Conservation (phyloP, 2,329 filamentous ascomycete genomes). For the Diatrype stigma region DNA sequence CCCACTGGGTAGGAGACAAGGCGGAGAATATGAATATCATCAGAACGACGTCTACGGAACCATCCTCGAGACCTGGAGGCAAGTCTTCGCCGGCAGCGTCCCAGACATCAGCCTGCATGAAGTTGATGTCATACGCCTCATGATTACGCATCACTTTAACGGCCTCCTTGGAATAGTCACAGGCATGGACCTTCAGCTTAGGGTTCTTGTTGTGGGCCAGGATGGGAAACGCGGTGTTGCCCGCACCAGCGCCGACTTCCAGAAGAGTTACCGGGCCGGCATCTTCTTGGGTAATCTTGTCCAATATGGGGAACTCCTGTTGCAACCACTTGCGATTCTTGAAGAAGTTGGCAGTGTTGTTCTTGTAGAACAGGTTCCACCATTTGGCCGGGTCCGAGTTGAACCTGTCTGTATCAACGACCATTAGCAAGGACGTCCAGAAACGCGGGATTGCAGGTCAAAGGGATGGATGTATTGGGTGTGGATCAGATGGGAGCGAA, state of each 20-base stretch:
- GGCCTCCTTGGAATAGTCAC: conserved; percentile 93
- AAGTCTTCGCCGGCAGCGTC: conserved; percentile 72
- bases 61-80: conserved; percentile 71
- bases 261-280: conserved; percentile 69
- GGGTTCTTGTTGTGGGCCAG: conserved; percentile 79
- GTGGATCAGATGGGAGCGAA: conserved; percentile 70
- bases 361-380: conserved; percentile 99
- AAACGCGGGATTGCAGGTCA: conserved; percentile 3
- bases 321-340: conserved; percentile 97
- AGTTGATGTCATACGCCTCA: conserved; percentile 65
- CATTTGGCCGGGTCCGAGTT: conserved; percentile 88
- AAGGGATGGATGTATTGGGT: conserved; percentile 6
- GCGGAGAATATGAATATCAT: conserved; percentile 98
- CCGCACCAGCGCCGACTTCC: conserved; percentile 91
- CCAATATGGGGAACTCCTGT: conserved; percentile 91
- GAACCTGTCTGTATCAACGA: conserved; percentile 60
- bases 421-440: conserved; percentile 34
- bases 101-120: conserved; percentile 91
- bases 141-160: conserved; percentile 87
- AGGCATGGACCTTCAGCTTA: conserved; percentile 80
- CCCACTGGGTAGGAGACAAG: conserved; percentile 80
- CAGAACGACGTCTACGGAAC: conserved; percentile 84
- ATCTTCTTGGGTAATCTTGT: conserved; percentile 65
- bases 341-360: conserved; percentile 97
- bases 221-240: conserved; percentile 94